phyloP scores from a whole-genome alignment of 371 early-diverging fungal genomes.

The Mortierella sp. region DNA sequence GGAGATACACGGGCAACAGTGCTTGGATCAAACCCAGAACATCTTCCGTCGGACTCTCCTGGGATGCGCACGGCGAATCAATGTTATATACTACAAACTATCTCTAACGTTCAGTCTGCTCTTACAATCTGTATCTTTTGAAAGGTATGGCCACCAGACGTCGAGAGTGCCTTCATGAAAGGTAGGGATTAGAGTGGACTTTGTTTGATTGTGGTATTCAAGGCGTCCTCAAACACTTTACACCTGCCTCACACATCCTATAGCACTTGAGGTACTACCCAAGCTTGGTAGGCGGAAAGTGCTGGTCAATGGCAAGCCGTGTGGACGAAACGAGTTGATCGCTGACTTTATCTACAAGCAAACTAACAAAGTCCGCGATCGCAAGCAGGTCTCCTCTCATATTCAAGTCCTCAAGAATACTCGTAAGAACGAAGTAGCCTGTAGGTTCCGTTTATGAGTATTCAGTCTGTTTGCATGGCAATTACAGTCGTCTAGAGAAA shows the following conservation, averaged over 20 bases:
- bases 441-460: slow-evolving; percentile 51
- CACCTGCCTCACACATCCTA: background rate
- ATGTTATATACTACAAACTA: background rate
- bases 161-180: slow-evolving; percentile 44
- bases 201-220: slow-evolving; percentile 55
- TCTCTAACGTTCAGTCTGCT: background rate
- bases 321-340: slow-evolving; percentile 80
- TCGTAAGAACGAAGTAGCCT: slow-evolving; percentile 67
- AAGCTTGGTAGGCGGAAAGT: slow-evolving; percentile 70
- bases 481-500: too few species aligned
- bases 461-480: slow-evolving; percentile 1
- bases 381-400: slow-evolving; percentile 86
- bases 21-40: too few species aligned
- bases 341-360: slow-evolving; percentile 78
- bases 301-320: slow-evolving; percentile 71
- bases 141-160: slow-evolving; percentile 51
- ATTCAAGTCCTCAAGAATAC: slow-evolving; percentile 84
- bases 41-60: too few species aligned
- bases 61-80: background rate
- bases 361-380: slow-evolving; percentile 71
- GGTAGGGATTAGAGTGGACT: slow-evolving; percentile 18
- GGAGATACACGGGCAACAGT: too few species aligned
- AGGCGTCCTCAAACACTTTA: background rate
- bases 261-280: slow-evolving; percentile 68
- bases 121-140: slow-evolving; percentile 1